These are phyloP conservation scores for Atkinsonella hypoxylon DNA, from an alignment of 2,329 filamentous ascomycete species.

Conservation along the genomic window DNA sequence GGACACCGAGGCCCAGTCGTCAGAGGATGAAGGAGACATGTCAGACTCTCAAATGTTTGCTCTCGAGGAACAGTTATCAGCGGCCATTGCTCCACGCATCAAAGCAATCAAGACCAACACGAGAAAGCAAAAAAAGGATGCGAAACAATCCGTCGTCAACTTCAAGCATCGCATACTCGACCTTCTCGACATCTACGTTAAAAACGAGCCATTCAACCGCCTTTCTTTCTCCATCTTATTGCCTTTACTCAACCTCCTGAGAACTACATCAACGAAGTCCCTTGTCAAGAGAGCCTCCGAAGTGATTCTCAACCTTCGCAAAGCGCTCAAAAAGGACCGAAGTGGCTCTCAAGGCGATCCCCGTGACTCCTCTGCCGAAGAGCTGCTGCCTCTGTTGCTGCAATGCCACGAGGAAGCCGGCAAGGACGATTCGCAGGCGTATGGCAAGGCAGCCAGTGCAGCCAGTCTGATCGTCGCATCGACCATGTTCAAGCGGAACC, in stretches of 20 bases:
- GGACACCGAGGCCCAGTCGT: constrained; percentile 41
- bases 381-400: constrained; percentile 46
- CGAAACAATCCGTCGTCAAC: constrained; percentile 78
- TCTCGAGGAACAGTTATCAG: constrained; percentile 69
- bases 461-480: constrained; percentile 57
- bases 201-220: constrained; percentile 58
- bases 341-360: constrained; percentile 18
- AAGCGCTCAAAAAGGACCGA: constrained; percentile 47
- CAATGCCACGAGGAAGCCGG: constrained; percentile 58
- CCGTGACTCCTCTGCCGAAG: constrained; percentile 15
- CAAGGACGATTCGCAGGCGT: constrained; percentile 53
- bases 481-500: constrained; percentile 43
- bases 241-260: constrained; percentile 64
- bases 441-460: constrained; percentile 63
- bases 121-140: constrained; percentile 77
- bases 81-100: constrained; percentile 70
- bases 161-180: constrained; percentile 94
- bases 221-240: constrained; percentile 59
- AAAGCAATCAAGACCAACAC: constrained; percentile 46
- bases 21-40: constrained; percentile 68
- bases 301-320: constrained; percentile 63
- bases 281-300: constrained; percentile 60
- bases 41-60: constrained; percentile 92
- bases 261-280: constrained; percentile 65
- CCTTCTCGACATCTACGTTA: constrained; percentile 73